Evolutionary conservation across 768 basidiomycete genomes (phyloP), one percentile per base, ranked within the genome.

Genomic region (Russula earlei): DNA sequence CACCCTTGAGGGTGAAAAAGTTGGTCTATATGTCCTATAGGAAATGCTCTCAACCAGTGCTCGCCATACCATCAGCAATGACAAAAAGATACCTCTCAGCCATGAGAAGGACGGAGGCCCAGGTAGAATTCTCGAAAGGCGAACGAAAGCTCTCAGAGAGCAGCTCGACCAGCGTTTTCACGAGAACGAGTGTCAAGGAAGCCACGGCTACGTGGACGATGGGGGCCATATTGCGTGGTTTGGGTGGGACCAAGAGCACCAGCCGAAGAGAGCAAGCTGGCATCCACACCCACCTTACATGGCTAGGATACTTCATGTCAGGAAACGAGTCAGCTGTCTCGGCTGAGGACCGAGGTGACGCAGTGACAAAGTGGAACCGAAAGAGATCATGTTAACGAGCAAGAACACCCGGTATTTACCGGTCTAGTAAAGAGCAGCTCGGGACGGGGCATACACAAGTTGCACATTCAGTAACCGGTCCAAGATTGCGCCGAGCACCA

Each of bases 1-100:
- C 55, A 58, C 4, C 59, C 55, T n/a, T 57, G 58, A 25, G 59
- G 59, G 22, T 52, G 49, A 38, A 52, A 57, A 5, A 60, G 55
- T 52, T 57, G 50, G 46, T 43, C 46, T 24, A 58, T 44, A 27
- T 58, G 49, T 15, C 55, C 59, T 60, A 38, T 9, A 38, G 29
- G 8, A 31, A 31, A 15, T 4, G 22, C 17, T 37, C 5, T 51
- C 22, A 47, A 27, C 15, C 8, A 9, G 19, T 10, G 33, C 25
- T 22, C 25, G 22, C 24, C 4, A 5, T 4, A 15, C 9, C 14
- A 12, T 24, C 1, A 14, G n/a, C 15, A 2, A 31, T 37, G 2
- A 9, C 24, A 20, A n/a, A 7, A 15, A 36, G n/a, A 29, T 25
- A 58, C 59, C 59, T 49, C 46, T 57, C 15, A 60, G 36, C 56